Evolutionary conservation across 306 rosid species (phyloP), one percentile per base, ranked within the genome.

Genomic region (Delonix regia): DNA sequence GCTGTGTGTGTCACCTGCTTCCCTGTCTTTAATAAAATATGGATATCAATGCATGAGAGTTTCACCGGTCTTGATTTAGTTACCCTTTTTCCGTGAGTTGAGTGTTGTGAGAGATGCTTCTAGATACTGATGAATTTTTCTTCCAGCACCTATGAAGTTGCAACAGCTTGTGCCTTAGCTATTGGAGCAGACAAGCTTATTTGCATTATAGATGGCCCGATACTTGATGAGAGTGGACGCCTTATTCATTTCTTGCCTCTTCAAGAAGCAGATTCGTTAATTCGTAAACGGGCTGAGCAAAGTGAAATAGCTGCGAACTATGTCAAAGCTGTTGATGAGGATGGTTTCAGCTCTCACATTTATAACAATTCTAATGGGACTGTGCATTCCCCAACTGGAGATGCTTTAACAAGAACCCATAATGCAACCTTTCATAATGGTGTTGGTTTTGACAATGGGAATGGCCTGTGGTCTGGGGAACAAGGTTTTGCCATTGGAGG

Each of bases 401-500:
- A 83, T 18, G 75, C 67, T 79, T 52, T 74, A 52, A 60, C 77
- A 48, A 83, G 68, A 78, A 87, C 71, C 74, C 70, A 73, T 47
- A 84, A 62, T 80, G 80, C 89, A 75, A 85, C 83, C 82, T 95
- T 95, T 82, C 90, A 85, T 41, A 95, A 95, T 38, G 99, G 97
- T 69, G 82, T 95, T 89, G 99, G 99, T 82, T 95, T 95, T 69
- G 90, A 83, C 47, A 87, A 82, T 80, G 98, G 99, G 53, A 88
- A 86, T 83, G 99, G 97, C 78, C 81, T 89, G 44, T 90, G 88
- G 92, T 74, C 91, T 62, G 79, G 89, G 25, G 99, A 95, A 81
- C 99, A 91, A 80, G 97, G 98, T 61, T 96, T 96, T 80, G 90
- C 99, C 48, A 85, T 96, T 41, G 98, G 99, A 41, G 97, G 97